Conservation (phyloP, 2,329 filamentous ascomycete species). For the Cladosporium sp. region DNA sequence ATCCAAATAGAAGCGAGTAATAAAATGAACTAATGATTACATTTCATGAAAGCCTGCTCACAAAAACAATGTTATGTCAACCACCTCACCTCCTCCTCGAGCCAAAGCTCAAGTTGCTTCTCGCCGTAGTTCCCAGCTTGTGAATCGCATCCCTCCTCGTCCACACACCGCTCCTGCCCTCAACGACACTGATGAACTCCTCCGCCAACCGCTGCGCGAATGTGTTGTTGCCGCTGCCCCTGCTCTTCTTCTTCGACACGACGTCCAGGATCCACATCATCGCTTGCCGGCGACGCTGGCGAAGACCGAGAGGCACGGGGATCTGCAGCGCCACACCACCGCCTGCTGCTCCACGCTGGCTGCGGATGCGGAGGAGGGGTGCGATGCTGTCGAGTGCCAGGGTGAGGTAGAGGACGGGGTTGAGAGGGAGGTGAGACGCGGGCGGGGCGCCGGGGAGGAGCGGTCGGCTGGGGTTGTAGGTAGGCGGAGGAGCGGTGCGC, state of each 20-base stretch:
- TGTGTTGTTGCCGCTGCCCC: slow-evolving; percentile 63
- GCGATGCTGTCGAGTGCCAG: slow-evolving; percentile 89
- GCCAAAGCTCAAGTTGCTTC: slow-evolving; percentile 58
- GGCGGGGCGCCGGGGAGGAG: slow-evolving; percentile 71
- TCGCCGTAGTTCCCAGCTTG: slow-evolving; percentile 69
- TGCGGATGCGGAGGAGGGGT: slow-evolving; percentile 74
- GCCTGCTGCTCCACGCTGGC: slow-evolving; percentile 70
- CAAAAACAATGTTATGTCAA: background rate
- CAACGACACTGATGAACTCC: slow-evolving; percentile 79
- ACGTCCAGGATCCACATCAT: slow-evolving; percentile 84
- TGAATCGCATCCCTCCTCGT: slow-evolving; percentile 72
- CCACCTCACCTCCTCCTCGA: slow-evolving; percentile 1
- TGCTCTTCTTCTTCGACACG: slow-evolving; percentile 70
- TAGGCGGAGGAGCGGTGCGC: slow-evolving; percentile 75
- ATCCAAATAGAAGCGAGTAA: background rate
- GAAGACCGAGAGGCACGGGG: slow-evolving; percentile 64
- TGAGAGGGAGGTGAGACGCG: slow-evolving; percentile 71
- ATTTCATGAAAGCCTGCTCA: background rate
- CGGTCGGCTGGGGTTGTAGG: slow-evolving; percentile 62
- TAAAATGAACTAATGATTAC: background rate
- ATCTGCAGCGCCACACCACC: slow-evolving; percentile 80
- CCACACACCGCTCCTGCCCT: slow-evolving; percentile 80
- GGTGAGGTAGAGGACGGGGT: slow-evolving; percentile 83
- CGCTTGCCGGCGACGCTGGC: slow-evolving; percentile 67
- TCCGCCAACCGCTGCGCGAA: slow-evolving; percentile 75